Evolutionary conservation across 306 rosid genomes (phyloP).

Genomic region (Inga leiocalycina): DNA sequence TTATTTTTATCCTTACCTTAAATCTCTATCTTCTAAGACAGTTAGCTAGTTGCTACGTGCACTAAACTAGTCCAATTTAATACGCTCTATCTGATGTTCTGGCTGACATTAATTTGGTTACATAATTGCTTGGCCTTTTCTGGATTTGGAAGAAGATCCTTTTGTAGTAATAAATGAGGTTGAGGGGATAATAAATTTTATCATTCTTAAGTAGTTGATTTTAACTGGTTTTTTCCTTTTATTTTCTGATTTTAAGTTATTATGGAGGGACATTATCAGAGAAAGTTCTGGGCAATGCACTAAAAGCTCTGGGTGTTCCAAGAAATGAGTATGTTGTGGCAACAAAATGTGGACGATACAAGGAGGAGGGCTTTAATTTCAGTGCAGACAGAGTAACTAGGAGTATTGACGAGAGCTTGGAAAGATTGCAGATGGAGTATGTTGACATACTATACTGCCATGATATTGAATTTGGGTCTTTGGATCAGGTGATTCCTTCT

Average conservation of each 20-base stretch:
- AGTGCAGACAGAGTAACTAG: conserved; percentile 81
- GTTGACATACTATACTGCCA: conserved; percentile 94
- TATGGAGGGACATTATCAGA: conserved; percentile 90
- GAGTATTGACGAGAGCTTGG: conserved; percentile 92
- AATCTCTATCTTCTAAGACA: not conserved
- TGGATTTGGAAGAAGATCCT: not conserved
- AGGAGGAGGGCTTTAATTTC: conserved; percentile 81
- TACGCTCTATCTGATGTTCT: not conserved
- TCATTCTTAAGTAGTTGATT: not conserved
- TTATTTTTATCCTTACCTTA: not conserved
- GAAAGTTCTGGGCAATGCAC: conserved; percentile 73
- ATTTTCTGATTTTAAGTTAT: conserved; percentile 43
- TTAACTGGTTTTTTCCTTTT: not conserved
- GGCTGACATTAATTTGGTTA: not conserved
- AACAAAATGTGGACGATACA: conserved; percentile 88
- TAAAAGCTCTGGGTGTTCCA: conserved; percentile 73
- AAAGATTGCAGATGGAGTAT: conserved; percentile 81
- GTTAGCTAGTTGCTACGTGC: not conserved
- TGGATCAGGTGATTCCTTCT: conserved; percentile 64
- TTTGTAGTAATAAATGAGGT: not conserved
- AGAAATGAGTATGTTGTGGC: conserved; percentile 78
- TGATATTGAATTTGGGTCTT: conserved; percentile 87
- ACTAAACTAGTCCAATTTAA: not conserved
- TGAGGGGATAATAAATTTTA: not conserved
- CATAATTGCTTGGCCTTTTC: not conserved